Base-by-base conservation (phyloP, 2,329 filamentous ascomycete genomes). In the Sclerotinia minor region DNA sequence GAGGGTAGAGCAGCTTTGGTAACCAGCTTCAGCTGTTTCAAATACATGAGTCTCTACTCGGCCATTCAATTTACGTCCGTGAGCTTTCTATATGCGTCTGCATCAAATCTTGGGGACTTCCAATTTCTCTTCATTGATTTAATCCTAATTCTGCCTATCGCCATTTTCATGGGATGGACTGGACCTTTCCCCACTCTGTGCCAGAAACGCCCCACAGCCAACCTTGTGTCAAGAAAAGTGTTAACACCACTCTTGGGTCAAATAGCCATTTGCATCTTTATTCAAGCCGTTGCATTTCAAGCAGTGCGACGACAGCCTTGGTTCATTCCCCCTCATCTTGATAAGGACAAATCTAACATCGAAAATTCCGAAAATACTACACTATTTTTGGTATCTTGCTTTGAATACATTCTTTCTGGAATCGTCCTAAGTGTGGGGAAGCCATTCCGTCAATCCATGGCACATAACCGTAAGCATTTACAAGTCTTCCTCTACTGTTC, bases 11-110 rank as follows among this genome's bases (percentile, higher is more conserved):
- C 94, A 26, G 92, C 96, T 45, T 84, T 99, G 45, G 94, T 98
- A n/a, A 99, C 95, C 17, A 97, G 93, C 79, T 99, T 99, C 81
- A 96, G 92, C 81, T 99, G 95, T 81, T 99, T 99, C 85, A 99
- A 98, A 82, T 99, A 96, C 80, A 99, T 99, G 96, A 96, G 92
- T 74, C 81, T 99, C 72, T 99, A 99, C 82, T 98, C 94, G 2
- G 94, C 95, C n/a, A 99, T 99, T 72, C 95, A 99, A 79, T 99
- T 99, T 81, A 96, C 92, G 9, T 92, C 92, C 0, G 96, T 99
- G 76, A 96, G 91, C 83, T 97, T 99, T 77, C 84, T 99, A 21
- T 99, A 99, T 79, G 92, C 93, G 8, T 93, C 89, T 9, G 96
- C 91, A 15, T 96, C 92, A 11, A 99, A 99, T 77, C 83, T 99